A percentile compares a stretch with the other conserved stretches of the same genome.
These are phyloP conservation scores for Dalechampia spathulata DNA, from an alignment of 441 rosid genomes.

Conservation along the genomic window DNA sequence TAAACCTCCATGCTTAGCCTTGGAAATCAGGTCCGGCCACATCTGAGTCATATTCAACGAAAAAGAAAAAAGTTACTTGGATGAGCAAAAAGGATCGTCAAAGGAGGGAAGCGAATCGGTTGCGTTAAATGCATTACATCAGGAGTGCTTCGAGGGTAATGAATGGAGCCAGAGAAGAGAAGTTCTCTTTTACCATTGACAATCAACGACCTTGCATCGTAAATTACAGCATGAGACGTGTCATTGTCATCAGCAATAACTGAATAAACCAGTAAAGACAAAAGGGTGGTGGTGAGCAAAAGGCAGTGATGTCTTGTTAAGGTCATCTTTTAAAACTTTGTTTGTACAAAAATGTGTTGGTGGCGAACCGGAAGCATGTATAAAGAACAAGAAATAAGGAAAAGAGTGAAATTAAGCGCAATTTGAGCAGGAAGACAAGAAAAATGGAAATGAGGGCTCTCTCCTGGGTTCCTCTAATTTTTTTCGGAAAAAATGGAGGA, in stretches of 20 bases:
- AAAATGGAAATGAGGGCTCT: background rate
- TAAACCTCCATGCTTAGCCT: constrained; percentile 69
- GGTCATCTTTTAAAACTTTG: background rate
- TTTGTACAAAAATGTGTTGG: background rate
- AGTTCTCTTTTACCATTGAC: constrained; percentile 73
- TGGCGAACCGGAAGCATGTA: background rate
- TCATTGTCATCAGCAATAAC: constrained; percentile 8
- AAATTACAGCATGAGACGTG: constrained; percentile 27
- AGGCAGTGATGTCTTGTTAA: constrained; percentile 1
- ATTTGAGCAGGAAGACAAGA: constrained; percentile 8
- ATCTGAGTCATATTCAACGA: constrained; percentile 27
- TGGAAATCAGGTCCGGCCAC: constrained; percentile 60
- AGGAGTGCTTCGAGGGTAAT: constrained; percentile 88
- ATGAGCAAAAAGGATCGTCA: no score
- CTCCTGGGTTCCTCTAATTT: constrained; percentile 15
- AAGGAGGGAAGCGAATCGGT: no score
- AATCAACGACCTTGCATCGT: constrained; percentile 70
- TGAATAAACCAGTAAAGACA: constrained; percentile 21
- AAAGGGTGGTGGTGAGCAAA: background rate
- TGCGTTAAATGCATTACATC: constrained; percentile 42
- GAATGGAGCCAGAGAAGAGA: constrained; percentile 86
- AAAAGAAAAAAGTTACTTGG: no score
- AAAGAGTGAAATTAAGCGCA: background rate
- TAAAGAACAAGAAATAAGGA: background rate
- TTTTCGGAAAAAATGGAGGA: constrained; percentile 6